Evolutionary conservation across 176 grass and related monocot genomes (phyloP).

Genomic region (Puccinellia tenuiflora): DNA sequence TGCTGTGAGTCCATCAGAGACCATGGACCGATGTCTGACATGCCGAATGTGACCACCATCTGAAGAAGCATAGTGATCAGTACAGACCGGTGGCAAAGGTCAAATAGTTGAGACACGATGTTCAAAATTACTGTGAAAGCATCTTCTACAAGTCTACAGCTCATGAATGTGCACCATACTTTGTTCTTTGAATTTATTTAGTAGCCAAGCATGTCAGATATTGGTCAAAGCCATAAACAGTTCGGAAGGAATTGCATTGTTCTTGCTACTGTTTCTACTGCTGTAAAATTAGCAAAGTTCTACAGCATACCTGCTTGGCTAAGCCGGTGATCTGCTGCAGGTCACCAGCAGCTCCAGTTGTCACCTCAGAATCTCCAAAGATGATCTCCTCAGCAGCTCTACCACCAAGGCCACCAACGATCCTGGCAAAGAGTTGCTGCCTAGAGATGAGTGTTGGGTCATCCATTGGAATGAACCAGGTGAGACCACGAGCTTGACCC

Average conservation of each 20-base stretch:
- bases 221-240: not conserved
- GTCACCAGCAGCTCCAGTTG: conserved; percentile 95
- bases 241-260: not conserved
- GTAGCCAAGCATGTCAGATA: not conserved
- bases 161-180: not conserved
- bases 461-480: conserved; percentile 97
- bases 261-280: not conserved
- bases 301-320: conserved; percentile 74
- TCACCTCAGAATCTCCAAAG: conserved; percentile 98
- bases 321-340: conserved; percentile 97
- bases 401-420: conserved; percentile 92
- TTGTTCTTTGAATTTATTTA: not conserved
- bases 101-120: not conserved
- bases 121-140: not conserved
- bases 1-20: conserved; percentile 87
- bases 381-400: conserved; percentile 92
- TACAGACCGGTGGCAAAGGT: not conserved
- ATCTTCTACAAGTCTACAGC: not conserved
- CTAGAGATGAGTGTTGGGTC: conserved; percentile 91
- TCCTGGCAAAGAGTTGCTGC: conserved; percentile 96
- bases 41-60: conserved; percentile 95
- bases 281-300: not conserved
- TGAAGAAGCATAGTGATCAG: conserved; percentile 30
- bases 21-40: conserved; percentile 97
- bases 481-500: conserved; percentile 94